Percentiles rank a stretch among this genome's conserved stretches.
Conservation (phyloP, 441 rosid genomes). For the Aquilaria agallochum region DNA sequence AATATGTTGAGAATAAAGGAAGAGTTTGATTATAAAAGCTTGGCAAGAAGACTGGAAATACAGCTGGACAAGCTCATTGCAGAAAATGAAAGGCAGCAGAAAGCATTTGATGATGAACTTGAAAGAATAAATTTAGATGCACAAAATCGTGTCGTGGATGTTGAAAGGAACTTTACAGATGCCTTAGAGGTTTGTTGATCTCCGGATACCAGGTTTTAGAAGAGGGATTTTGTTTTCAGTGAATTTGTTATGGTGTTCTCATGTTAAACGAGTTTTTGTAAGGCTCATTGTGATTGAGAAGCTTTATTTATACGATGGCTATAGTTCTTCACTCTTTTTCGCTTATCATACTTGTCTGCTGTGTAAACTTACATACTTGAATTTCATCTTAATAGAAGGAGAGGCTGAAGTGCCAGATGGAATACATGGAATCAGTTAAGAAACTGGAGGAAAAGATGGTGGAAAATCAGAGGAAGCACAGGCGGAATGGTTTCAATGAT, state of each 20-base stretch:
- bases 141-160: slow-evolving; percentile 65
- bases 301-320: too few species aligned
- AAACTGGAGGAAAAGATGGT: slow-evolving; percentile 85
- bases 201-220: not conserved
- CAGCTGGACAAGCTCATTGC: slow-evolving; percentile 91
- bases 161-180: slow-evolving; percentile 78
- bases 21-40: slow-evolving; percentile 97
- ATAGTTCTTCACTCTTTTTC: too few species aligned
- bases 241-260: slow-evolving; percentile 4
- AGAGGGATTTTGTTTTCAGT: not conserved
- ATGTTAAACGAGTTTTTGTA: not conserved
- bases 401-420: slow-evolving; percentile 90
- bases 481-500: slow-evolving; percentile 36
- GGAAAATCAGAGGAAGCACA: slow-evolving; percentile 64
- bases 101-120: slow-evolving; percentile 79
- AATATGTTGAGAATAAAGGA: slow-evolving; percentile 98
- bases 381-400: slow-evolving; percentile 53
- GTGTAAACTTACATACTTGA: not conserved
- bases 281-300: too few species aligned
- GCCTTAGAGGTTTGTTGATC: slow-evolving; percentile 76
- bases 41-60: slow-evolving; percentile 87
- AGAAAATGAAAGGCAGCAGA: slow-evolving; percentile 94
- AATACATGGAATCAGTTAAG: slow-evolving; percentile 93
- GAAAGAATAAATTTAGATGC: slow-evolving; percentile 81
- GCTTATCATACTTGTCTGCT: too few species aligned